Percentiles rank a stretch among this genome's conserved stretches.
Conservation (phyloP, 768 basidiomycete species). For the Chalciporus sphaerocephalus region DNA sequence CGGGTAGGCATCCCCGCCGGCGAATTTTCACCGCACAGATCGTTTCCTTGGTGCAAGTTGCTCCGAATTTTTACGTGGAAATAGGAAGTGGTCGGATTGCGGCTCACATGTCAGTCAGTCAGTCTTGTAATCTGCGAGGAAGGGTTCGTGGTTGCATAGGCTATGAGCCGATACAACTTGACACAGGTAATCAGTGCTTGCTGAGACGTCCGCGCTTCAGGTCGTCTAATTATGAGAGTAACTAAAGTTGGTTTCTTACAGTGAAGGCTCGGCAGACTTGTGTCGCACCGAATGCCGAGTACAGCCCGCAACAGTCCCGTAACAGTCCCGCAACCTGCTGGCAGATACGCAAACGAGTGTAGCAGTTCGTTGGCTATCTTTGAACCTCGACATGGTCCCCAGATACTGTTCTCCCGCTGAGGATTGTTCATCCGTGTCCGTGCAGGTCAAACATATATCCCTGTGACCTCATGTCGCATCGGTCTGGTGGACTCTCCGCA, state of each 20-base stretch:
- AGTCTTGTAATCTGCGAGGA: no score
- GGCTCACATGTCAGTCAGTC: no score
- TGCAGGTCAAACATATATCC: not conserved
- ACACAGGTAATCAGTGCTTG: no score
- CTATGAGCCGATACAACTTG: no score
- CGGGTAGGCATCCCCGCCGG: no score
- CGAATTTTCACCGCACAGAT: not conserved
- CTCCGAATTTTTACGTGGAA: conserved; percentile 1
- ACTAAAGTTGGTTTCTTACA: not conserved
- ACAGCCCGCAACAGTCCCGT: no score
- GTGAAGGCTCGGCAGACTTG: not conserved
- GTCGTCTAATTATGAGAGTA: no score
- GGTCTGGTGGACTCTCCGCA: not conserved
- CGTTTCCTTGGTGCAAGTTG: not conserved
- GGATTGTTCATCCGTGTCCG: not conserved
- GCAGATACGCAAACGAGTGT: not conserved
- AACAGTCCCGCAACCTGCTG: no score
- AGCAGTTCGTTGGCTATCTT: not conserved
- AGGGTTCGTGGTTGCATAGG: no score
- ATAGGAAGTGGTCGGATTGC: no score
- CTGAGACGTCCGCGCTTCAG: no score
- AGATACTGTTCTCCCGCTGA: no score
- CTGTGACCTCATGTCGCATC: not conserved
- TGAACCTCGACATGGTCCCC: not conserved
- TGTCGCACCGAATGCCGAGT: not conserved